phyloP scores from a whole-genome alignment of 352 stramenopile genomes.

The Globisporangium radiosum region DNA sequence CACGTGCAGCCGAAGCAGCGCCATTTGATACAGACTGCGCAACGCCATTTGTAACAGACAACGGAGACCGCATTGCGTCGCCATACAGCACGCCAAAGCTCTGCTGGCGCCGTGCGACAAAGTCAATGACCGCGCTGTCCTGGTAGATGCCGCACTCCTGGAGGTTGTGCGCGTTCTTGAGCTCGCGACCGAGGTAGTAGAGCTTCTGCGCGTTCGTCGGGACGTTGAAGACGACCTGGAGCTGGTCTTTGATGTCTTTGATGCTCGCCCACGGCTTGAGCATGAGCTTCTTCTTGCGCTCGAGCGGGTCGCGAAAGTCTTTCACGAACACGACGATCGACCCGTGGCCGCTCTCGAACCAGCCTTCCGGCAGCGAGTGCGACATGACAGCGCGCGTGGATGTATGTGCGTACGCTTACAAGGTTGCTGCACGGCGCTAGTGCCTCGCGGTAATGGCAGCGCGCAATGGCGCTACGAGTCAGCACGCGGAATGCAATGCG shows the following conservation, averaged over 20 bases:
- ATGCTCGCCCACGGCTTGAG: slow-evolving; percentile 70
- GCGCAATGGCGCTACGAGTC: no score
- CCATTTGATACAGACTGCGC: neutral
- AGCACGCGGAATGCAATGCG: no score
- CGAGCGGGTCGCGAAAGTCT: slow-evolving; percentile 75
- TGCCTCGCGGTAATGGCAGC: no score
- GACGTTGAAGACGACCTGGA: slow-evolving; percentile 80
- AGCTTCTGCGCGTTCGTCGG: slow-evolving; percentile 75
- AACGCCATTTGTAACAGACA: no score
- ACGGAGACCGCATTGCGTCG: neutral
- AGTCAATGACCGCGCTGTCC: slow-evolving; percentile 72
- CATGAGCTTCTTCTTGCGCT: slow-evolving; percentile 80
- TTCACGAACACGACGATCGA: slow-evolving; percentile 66
- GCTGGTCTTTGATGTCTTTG: slow-evolving; percentile 84
- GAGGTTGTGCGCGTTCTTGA: slow-evolving; percentile 79
- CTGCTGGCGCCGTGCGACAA: slow-evolving; percentile 58
- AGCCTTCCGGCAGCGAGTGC: slow-evolving; percentile 64
- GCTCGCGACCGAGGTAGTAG: slow-evolving; percentile 73
- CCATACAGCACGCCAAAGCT: slow-evolving; percentile 46
- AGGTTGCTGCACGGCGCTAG: neutral
- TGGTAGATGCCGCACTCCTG: slow-evolving; percentile 82
- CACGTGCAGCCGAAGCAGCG: neutral
- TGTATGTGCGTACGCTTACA: neutral
- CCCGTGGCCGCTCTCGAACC: slow-evolving; percentile 71
- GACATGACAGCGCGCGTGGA: slow-evolving; percentile 23